Conservation (phyloP, 495 filamentous ascomycete genomes). For the Annulohypoxylon moriforme region DNA sequence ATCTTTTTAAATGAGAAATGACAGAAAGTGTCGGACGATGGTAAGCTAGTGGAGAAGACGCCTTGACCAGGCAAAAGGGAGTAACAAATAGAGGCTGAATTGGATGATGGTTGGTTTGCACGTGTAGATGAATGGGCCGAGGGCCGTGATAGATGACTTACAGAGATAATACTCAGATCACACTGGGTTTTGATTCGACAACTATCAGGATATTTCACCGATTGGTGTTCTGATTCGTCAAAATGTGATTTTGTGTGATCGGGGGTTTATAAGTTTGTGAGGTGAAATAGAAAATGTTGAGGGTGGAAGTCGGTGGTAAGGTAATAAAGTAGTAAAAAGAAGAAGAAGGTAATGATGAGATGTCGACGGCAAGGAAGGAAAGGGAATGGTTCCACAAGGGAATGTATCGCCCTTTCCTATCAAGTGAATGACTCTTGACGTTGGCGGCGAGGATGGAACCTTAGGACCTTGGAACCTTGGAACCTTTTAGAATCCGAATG, state of each 20-base stretch:
- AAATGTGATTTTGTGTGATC: slow-evolving; percentile 13
- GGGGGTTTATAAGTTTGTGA: not conserved
- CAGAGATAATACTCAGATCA: slow-evolving; percentile 20
- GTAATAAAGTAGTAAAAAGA: not conserved
- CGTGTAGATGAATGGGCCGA: slow-evolving; percentile 31
- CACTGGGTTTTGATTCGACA: slow-evolving; percentile 11
- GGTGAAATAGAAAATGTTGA: slow-evolving; percentile 4
- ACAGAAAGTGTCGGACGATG: slow-evolving; percentile 33
- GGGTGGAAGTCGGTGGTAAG: not conserved
- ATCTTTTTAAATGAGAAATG: slow-evolving; percentile 37
- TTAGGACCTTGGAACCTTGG: slow-evolving; percentile 31
- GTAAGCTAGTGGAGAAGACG: slow-evolving; percentile 40
- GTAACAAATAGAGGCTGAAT: slow-evolving; percentile 34
- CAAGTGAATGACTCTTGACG: slow-evolving; percentile 40
- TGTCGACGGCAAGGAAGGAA: slow-evolving; percentile 20
- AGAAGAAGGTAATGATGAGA: slow-evolving; percentile 5
- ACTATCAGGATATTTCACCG: slow-evolving; percentile 6
- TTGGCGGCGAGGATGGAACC: slow-evolving; percentile 44
- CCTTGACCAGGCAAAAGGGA: slow-evolving; percentile 43
- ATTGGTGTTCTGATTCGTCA: not conserved
- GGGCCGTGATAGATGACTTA: slow-evolving; percentile 42
- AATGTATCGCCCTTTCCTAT: not conserved
- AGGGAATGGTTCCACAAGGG: slow-evolving; percentile 20
- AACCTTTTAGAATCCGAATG: slow-evolving; percentile 20
- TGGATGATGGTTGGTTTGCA: slow-evolving; percentile 15